Base-by-base conservation (phyloP, 495 filamentous ascomycete species). In the Tuber calosporum region DNA sequence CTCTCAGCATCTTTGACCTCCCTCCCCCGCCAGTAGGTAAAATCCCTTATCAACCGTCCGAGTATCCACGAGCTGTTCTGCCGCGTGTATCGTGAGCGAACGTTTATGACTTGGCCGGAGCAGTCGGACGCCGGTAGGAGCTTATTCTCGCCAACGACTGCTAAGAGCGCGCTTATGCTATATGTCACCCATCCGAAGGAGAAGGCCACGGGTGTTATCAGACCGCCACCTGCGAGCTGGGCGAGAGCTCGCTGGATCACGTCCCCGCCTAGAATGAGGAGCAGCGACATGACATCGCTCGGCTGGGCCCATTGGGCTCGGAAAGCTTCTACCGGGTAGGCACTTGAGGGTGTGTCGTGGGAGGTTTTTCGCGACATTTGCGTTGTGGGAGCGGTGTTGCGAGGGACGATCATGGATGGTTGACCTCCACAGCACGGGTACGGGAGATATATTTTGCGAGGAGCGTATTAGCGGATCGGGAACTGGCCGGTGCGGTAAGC, bases 211-310 rank as follows among this genome's bases (percentile, higher is more conserved):
- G 87, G 86, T 0, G 84, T 84, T 38, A 86, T 45, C 0, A 42
- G 41, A 5, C 79, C 79, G 26, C 26, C 26, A 6, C 85, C 84
- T 1, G 78, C 69, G 0, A 84, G 72, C 68, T 87, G 85, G 5
- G 86, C 86, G 26, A 88, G 79, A 5, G 87, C 87, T 30, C 74
- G 74, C 34, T 79, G 77, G 15, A 88, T 79, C n/a, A 87, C 79
- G 69, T 87, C 83, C 15, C 85, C 84, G n/a, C 87, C 86, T 20
- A 87, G 72, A 68, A 88, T 80, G 1, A 88, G 77, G 5, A 88
- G 83, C 17, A 87, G 69, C 1, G 82, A 81, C 26, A 86, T 82
- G 40, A 86, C 72, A 74, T 85, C 84, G 38, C 72, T 73, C 22
- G 82, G 82, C 45, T 82, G 73, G 9, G 67, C 69, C 82, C 79